Conservation (phyloP, 2,329 filamentous ascomycete species). For the Penicillium sp. region DNA sequence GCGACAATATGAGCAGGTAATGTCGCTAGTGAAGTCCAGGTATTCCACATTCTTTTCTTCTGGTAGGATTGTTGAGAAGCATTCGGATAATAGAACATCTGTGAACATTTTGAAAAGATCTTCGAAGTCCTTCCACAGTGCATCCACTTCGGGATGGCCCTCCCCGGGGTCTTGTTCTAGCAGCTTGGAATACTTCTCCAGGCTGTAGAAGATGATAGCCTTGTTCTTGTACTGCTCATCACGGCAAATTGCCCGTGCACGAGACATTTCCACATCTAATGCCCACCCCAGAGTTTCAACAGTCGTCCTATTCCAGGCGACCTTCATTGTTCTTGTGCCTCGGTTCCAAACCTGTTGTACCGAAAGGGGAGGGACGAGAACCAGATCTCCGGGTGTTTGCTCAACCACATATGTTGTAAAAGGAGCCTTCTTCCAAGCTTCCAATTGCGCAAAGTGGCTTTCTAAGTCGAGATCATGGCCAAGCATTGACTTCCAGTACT, state of each 20-base stretch:
- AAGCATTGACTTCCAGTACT: constrained; percentile 90
- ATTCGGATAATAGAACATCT: constrained; percentile 80
- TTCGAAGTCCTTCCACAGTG: constrained; percentile 82
- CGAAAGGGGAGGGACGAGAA: constrained; percentile 88
- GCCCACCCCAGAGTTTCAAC: constrained; percentile 88
- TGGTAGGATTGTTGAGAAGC: constrained; percentile 66
- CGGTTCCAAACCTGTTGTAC: constrained; percentile 99
- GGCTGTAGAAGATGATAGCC: constrained; percentile 86
- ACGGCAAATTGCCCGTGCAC: constrained; percentile 86
- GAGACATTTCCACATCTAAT: constrained; percentile 82
- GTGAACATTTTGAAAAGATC: constrained; percentile 78
- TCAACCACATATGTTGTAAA: constrained; percentile 94
- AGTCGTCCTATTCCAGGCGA: constrained; percentile 96
- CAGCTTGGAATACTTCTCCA: constrained; percentile 73
- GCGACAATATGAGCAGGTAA: constrained; percentile 94
- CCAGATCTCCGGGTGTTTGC: constrained; percentile 87
- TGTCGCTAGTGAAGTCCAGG: constrained; percentile 82
- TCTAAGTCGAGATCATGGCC: constrained; percentile 98
- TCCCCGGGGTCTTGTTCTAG: constrained; percentile 59
- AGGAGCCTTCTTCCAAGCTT: constrained; percentile 92
- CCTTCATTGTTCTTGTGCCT: constrained; percentile 93
- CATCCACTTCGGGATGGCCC: constrained; percentile 61
- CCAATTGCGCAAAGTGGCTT: constrained; percentile 93
- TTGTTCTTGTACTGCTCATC: constrained; percentile 99
- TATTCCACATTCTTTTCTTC: constrained; percentile 74